A percentile compares a stretch with the other conserved stretches of the same genome.
Evolutionary conservation across 1,284 basidiomycete species (phyloP).

Genomic region (Apiotrichum brassicae): DNA sequence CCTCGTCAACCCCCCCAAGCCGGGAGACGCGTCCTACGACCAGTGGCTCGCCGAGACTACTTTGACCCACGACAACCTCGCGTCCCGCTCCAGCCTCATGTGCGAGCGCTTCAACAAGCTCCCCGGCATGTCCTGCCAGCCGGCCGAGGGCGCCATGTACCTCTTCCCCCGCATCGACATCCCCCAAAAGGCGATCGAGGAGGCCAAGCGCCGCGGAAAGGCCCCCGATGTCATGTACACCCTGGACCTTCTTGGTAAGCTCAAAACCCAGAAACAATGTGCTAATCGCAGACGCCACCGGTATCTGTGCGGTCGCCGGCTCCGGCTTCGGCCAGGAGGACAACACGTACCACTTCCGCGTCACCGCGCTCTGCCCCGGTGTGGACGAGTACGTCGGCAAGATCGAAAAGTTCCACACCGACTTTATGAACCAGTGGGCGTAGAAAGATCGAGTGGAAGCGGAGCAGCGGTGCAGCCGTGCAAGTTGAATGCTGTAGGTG

Average conservation of each 20-base stretch:
- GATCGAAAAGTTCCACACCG: constrained; percentile 74
- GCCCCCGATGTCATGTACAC: constrained; percentile 83
- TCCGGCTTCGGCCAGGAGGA: constrained; percentile 86
- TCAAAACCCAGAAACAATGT: background rate
- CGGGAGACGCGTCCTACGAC: constrained; percentile 65
- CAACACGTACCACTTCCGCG: constrained; percentile 76
- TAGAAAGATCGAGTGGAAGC: too few species aligned
- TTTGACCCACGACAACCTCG: constrained; percentile 66
- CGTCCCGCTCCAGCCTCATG: constrained; percentile 66
- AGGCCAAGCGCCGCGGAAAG: constrained; percentile 65
- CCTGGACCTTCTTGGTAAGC: constrained; percentile 61
- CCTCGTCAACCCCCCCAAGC: constrained; percentile 75
- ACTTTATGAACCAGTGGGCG: constrained; percentile 66
- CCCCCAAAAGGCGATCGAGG: constrained; percentile 63
- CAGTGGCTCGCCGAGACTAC: constrained; percentile 77
- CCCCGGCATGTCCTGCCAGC: constrained; percentile 75
- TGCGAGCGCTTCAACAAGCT: constrained; percentile 66
- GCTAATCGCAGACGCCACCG: constrained; percentile 58
- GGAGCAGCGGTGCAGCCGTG: too few species aligned
- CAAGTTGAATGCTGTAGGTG: too few species aligned
- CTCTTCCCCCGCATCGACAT: constrained; percentile 72
- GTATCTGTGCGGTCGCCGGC: constrained; percentile 88
- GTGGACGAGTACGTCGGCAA: constrained; percentile 83
- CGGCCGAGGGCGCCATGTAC: constrained; percentile 79
- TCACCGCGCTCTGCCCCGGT: constrained; percentile 76